Conservation (phyloP, 768 basidiomycete species). For the Boletus rufocinnamomeus region DNA sequence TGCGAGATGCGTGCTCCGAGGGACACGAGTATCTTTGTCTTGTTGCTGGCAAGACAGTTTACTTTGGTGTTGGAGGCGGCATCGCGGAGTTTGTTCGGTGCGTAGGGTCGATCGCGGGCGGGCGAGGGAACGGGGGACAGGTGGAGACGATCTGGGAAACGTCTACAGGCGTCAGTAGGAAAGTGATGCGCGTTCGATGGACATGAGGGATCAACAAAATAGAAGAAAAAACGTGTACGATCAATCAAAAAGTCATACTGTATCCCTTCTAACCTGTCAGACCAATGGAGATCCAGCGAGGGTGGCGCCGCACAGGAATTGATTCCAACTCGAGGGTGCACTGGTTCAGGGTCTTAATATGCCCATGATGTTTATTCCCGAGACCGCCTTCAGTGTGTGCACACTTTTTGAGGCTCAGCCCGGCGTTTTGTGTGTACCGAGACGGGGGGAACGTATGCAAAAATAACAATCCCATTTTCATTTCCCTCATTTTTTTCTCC, state of each 20-base stretch:
- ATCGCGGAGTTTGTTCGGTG: slow-evolving; percentile 68
- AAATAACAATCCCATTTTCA: not conserved
- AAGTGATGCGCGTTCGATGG: slow-evolving; percentile 68
- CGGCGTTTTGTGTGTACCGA: not conserved
- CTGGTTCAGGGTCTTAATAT: not conserved
- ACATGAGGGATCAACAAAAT: not conserved
- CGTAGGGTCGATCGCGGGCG: slow-evolving; percentile 34
- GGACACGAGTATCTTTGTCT: slow-evolving; percentile 50
- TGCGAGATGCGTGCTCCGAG: slow-evolving; percentile 42
- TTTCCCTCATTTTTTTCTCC: not conserved
- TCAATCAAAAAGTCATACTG: not conserved
- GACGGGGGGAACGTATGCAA: not conserved
- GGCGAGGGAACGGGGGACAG: slow-evolving; percentile 32
- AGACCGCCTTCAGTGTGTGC: not conserved
- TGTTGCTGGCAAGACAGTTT: slow-evolving; percentile 88
- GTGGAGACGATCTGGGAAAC: slow-evolving; percentile 67
- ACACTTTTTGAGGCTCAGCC: not conserved
- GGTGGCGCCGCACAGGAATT: not conserved
- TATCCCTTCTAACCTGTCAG: not conserved
- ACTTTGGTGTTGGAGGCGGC: slow-evolving; percentile 95
- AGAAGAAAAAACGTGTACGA: not conserved
- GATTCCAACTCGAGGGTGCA: not conserved
- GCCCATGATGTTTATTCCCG: not conserved
- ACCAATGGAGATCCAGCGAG: not conserved
- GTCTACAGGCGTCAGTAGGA: slow-evolving; percentile 69